Evolutionary conservation across 495 filamentous ascomycete species (phyloP), one percentile per base, ranked within the genome.

Genomic region (Elasticomyces elasticus): DNA sequence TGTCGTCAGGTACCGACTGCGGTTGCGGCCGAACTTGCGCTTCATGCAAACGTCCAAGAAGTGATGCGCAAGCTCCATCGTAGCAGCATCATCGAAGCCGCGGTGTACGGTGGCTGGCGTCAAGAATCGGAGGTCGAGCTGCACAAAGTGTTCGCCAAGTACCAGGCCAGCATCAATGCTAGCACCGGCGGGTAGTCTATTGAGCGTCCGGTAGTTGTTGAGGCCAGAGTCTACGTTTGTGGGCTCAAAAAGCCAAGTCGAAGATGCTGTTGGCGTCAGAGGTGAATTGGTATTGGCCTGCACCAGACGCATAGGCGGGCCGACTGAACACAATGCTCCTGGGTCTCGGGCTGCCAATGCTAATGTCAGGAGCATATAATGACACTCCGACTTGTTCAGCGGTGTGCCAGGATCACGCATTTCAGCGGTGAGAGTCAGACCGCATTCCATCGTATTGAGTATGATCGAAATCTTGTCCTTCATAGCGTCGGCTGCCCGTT

Each of bases 261-360:
- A 54, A 7, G 33, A 42, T 12, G 44, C 56, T 33, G 38, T 66
- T 41, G 45, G 61, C 52, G 31, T 62, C 42, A 54, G 31, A 2
- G 51, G 51, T 20, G 53, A 55, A 20, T 49, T 12, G 43, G 6
- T 30, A 15, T 49, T 6, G 22, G 43, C 31, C 37, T 49, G 53
- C 5, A 42, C 17, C 37, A 53, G 41, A 3, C 45, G 48, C 28
- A 67, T 38, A 4, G 63, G 59, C 1, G 57, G 49, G 9, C 65
- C 65, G 20, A 63, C 62, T 6, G 65, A 61, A 26, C 63, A 66
- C 6, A 67, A 42, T 6, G 63, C 54, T 12, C 62, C 51, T 12
- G 63, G 61, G 45, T 67, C 65, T n/a, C 53, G 58, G 0, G 63
- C 61, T 4, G 65, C 65, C 0, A 67, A 48, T 15, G 61, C 63